Percentiles rank a stretch among this genome's conserved stretches.
These are phyloP conservation scores for Sporothrix humicola DNA, from an alignment of 2,329 filamentous ascomycete genomes.

Conservation along the genomic window DNA sequence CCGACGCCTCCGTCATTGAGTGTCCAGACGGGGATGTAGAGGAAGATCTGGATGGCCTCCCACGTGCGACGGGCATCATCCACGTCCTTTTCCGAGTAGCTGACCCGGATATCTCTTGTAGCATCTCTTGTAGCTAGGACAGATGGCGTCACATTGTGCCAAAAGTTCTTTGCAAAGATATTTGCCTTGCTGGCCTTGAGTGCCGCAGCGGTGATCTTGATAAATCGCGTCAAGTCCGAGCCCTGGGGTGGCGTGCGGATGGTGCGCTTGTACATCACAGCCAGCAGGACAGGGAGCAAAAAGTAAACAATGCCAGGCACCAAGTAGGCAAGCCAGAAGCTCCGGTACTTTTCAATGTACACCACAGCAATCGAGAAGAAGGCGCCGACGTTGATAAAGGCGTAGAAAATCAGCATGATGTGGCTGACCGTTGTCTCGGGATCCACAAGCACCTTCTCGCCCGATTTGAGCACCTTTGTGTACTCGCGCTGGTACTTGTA, in stretches of 20 bases:
- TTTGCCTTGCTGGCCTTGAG: conserved; percentile 57
- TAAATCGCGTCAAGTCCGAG: conserved; percentile 65
- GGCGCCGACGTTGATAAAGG: conserved; percentile 72
- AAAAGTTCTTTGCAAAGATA: conserved; percentile 67
- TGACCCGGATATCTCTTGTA: not conserved
- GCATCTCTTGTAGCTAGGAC: conserved; percentile 68
- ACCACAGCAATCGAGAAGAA: conserved; percentile 67
- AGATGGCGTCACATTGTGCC: conserved; percentile 64
- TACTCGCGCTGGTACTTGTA: conserved; percentile 50
- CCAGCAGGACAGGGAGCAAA: conserved; percentile 62
- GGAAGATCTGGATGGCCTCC: conserved; percentile 50
- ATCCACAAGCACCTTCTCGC: conserved; percentile 54
- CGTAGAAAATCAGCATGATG: conserved; percentile 60
- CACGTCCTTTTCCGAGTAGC: not conserved
- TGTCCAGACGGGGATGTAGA: conserved; percentile 50
- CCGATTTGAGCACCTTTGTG: conserved; percentile 51
- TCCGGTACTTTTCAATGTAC: conserved; percentile 76
- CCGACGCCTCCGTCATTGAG: conserved; percentile 52
- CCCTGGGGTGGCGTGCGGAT: conserved; percentile 60
- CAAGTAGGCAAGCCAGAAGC: conserved; percentile 73
- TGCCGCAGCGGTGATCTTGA: conserved; percentile 60
- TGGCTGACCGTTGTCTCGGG: conserved; percentile 54
- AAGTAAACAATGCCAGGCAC: conserved; percentile 60
- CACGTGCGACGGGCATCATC: conserved; percentile 48
- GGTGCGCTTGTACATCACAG: conserved; percentile 42